These are phyloP conservation scores for Tranzscheliella williamsii DNA, from an alignment of 1,284 basidiomycete species.

Conservation along the genomic window DNA sequence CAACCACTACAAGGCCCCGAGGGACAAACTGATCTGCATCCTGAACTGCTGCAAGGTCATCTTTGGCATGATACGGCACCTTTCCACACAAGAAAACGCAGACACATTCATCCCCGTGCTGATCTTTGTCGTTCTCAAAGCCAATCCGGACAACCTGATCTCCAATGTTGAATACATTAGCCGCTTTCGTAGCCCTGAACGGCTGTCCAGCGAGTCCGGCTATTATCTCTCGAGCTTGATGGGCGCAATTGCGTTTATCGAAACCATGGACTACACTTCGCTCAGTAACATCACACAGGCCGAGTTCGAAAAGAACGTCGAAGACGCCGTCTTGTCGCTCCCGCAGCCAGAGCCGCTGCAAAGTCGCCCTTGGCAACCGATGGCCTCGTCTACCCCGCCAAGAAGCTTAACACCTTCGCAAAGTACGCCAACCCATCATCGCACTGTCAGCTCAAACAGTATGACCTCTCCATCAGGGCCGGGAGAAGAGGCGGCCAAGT, in stretches of 20 bases:
- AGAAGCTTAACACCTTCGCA: slow-evolving; percentile 8
- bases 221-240: slow-evolving; percentile 91
- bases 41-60: slow-evolving; percentile 99
- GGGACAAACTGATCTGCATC: slow-evolving; percentile 97
- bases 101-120: slow-evolving; percentile 93
- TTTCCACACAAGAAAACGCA: slow-evolving; percentile 64
- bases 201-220: slow-evolving; percentile 89
- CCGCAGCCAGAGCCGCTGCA: slow-evolving; percentile 8
- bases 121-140: slow-evolving; percentile 89
- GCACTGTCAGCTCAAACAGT: slow-evolving; percentile 30
- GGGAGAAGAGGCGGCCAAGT: slow-evolving; percentile 44
- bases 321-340: slow-evolving; percentile 37
- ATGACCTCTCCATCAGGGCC: slow-evolving; percentile 30
- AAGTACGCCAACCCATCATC: slow-evolving; percentile 14
- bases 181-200: slow-evolving; percentile 85
- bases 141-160: slow-evolving; percentile 87
- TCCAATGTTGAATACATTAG: slow-evolving; percentile 92
- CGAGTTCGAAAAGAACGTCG: slow-evolving; percentile 74
- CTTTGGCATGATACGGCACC: slow-evolving; percentile 89
- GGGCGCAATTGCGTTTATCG: slow-evolving; percentile 85
- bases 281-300: slow-evolving; percentile 88
- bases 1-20: slow-evolving; percentile 96
- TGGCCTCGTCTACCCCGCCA: slow-evolving; percentile 16
- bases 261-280: slow-evolving; percentile 92
- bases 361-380: not conserved